Evolutionary conservation across 495 filamentous ascomycete species (phyloP), one percentile per base, ranked within the genome.

Genomic region (Antarctomyces pellizariae): DNA sequence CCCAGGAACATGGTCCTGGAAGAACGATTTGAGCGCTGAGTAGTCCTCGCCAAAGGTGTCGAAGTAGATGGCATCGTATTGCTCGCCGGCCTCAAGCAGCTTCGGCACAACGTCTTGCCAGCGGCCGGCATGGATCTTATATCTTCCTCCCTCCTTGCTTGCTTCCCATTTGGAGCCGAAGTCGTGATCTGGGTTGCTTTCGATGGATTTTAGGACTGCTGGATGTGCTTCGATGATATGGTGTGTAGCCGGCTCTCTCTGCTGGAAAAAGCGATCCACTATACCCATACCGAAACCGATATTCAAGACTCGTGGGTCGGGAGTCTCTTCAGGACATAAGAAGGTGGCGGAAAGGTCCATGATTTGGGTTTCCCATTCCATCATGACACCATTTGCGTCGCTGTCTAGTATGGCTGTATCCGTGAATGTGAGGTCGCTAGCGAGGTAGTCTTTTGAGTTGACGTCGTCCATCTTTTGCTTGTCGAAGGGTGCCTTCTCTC

Each of bases 211-310:
- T 1, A 92, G 50, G 4, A 97, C 79, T 20, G 64, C 65, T 1
- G 77, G 71, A 37, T 97, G 89, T 5, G 89, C 80, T 52, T 95
- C 86, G 43, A 93, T 65, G 36, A 95, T 80, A 47, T 97, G 79
- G 35, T 82, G 83, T 3, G 48, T 43, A 0, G 58, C 43, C 0
- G 80, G 78, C 11, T 46, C 51, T n/a, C 64, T 65, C 11, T 54
- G 56, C 28, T 78, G 71, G 43, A 95, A 75, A 46, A 78, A 67
- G n/a, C 45, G 44, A 39, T 97, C 86, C 18, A 95, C 67, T 24
- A 97, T 95, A 9, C 86, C 86, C 79, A 97, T 86, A 1, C 86
- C 86, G 36, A 91, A 82, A 4, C 86, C 86, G 29, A 97, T 66
- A 39, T 97, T 95, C 8, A 97, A 61, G 2, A 92, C 65, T 4